These are phyloP conservation scores for Penicillium angulare DNA, from an alignment of 495 filamentous ascomycete species.

Conservation along the genomic window DNA sequence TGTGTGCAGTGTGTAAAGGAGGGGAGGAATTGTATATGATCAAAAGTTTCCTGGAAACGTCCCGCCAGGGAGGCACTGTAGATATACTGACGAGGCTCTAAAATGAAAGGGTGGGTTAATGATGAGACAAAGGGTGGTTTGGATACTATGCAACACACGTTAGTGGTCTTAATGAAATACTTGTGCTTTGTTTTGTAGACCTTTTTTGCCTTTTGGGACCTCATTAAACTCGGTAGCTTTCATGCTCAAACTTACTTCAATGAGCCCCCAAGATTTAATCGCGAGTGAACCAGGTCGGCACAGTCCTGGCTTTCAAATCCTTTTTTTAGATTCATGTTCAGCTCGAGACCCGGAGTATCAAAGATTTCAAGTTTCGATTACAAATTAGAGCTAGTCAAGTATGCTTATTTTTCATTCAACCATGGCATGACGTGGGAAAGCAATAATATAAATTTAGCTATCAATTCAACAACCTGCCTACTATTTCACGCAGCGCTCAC, in stretches of 20 bases:
- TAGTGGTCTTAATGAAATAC: too few relatives aligned
- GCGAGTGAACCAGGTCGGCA: too few relatives aligned
- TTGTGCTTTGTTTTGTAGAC: too few relatives aligned
- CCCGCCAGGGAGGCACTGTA: not conserved
- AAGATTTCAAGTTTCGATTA: not conserved
- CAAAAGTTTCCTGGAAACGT: not conserved
- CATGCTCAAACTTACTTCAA: too few relatives aligned
- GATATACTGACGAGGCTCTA: not conserved
- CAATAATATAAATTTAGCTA: not conserved
- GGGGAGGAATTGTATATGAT: too few relatives aligned
- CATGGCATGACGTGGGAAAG: not conserved
- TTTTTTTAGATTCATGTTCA: not conserved
- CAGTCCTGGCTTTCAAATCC: not conserved
- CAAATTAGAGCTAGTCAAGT: not conserved
- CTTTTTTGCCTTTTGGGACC: too few relatives aligned
- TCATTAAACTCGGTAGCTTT: too few relatives aligned
- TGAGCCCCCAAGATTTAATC: too few relatives aligned
- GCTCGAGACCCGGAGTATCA: not conserved
- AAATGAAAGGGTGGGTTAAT: not conserved
- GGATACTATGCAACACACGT: not conserved
- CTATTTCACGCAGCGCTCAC: not conserved
- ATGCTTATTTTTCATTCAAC: not conserved
- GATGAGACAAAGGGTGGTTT: not conserved
- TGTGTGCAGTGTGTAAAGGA: too few relatives aligned
- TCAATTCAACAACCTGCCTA: not conserved